These are phyloP conservation scores for Guillardia theta DNA, from an alignment of 78 protist species.

Conservation along the genomic window DNA sequence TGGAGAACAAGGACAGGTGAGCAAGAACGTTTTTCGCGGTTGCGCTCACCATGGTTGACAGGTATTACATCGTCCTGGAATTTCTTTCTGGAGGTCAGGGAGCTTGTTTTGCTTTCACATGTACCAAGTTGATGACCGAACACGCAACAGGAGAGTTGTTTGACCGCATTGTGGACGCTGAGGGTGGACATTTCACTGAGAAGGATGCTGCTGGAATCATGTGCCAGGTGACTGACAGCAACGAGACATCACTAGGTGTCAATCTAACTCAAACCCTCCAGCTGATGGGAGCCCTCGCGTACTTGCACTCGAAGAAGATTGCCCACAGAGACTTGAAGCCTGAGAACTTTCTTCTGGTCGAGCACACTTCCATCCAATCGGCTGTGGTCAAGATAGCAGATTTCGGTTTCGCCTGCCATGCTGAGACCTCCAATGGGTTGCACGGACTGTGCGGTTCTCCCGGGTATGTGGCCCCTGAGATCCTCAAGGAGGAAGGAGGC, in stretches of 20 bases:
- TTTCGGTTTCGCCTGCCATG: constrained; percentile 23
- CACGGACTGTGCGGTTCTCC: constrained; percentile 32
- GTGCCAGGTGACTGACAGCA: constrained; percentile 13
- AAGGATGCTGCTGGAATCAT: not conserved
- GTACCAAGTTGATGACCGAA: too few species aligned
- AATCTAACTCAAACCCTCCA: too few species aligned
- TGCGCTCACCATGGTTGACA: not conserved
- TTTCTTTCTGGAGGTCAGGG: not conserved
- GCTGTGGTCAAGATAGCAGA: constrained; percentile 8
- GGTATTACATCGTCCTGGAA: not conserved
- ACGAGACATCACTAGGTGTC: too few species aligned
- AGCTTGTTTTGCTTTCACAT: not conserved
- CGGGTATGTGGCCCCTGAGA: constrained; percentile 26
- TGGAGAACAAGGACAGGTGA: not conserved
- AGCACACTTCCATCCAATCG: not conserved
- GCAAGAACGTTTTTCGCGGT: not conserved
- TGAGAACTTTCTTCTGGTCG: constrained; percentile 12
- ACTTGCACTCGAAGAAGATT: not conserved
- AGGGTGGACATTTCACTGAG: constrained; percentile 8
- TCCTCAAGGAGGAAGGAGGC: not conserved
- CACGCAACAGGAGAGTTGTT: constrained; percentile 29
- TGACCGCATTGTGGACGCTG: constrained; percentile 33
- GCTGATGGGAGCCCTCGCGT: constrained; percentile 21
- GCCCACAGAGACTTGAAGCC: constrained; percentile 11
- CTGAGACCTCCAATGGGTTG: too few species aligned